phyloP scores from a whole-genome alignment of 495 filamentous ascomycete species.

The Clohesyomyces aquaticus region DNA sequence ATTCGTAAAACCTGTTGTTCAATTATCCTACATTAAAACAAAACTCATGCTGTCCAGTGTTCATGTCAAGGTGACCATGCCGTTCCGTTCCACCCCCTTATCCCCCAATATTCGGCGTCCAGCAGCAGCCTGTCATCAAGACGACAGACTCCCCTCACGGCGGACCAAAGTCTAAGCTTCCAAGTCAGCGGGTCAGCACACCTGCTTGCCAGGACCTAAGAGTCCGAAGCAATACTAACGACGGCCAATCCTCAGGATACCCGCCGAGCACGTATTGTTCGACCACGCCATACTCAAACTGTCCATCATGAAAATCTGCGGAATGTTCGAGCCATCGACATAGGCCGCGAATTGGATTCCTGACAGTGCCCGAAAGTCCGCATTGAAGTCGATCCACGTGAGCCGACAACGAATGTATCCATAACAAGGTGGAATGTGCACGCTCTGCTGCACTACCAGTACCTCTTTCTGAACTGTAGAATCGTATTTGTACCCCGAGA shows the following conservation, averaged over 20 bases:
- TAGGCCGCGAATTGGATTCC: constrained; percentile 51
- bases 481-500: constrained; percentile 48
- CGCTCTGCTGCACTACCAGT: constrained; percentile 43
- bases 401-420: constrained; percentile 46
- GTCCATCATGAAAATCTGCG: constrained; percentile 51
- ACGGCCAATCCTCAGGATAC: constrained; percentile 39
- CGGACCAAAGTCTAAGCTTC: constrained; percentile 20
- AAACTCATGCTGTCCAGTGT: no score
- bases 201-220: neutral
- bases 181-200: constrained; percentile 9
- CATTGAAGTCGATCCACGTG: constrained; percentile 43
- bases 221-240: constrained; percentile 26
- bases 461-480: constrained; percentile 29
- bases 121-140: no score
- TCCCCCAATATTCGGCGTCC: no score
- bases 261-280: constrained; percentile 53
- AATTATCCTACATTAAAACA: no score
- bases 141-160: constrained; percentile 3
- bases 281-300: constrained; percentile 49
- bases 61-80: no score
- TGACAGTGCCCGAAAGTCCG: constrained; percentile 46
- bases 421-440: constrained; percentile 45
- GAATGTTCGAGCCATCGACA: constrained; percentile 33
- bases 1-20: no score
- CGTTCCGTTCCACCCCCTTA: no score